phyloP scores from a whole-genome alignment of 768 basidiomycete species.

The Xerocomus potaroensis region DNA sequence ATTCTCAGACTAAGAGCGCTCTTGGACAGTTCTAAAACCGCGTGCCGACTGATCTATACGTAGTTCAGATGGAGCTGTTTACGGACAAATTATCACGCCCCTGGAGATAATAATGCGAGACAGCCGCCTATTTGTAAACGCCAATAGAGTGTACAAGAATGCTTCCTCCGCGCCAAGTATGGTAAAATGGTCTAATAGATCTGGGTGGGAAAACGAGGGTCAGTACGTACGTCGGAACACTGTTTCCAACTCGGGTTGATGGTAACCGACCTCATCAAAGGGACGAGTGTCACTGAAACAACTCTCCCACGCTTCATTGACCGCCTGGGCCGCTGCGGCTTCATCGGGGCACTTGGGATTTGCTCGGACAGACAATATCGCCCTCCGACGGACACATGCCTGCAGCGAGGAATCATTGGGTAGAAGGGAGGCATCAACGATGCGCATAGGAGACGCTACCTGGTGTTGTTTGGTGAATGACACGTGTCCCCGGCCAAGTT shows the following conservation, averaged over 20 bases:
- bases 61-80: neutral
- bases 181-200: conserved; percentile 26
- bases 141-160: neutral
- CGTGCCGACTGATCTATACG: neutral
- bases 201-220: conserved; percentile 24
- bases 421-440: conserved; percentile 7
- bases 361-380: conserved; percentile 71
- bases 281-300: conserved; percentile 94
- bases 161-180: neutral
- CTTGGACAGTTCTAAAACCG: conserved; percentile 11
- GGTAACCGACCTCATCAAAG: conserved; percentile 79
- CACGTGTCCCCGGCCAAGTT: conserved; percentile 71
- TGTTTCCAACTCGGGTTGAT: neutral
- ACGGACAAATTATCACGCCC: neutral
- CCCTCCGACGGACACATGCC: conserved; percentile 89
- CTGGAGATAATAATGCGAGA: neutral
- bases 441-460: conserved; percentile 40
- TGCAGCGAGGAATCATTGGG: conserved; percentile 28
- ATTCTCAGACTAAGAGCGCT: conserved; percentile 12
- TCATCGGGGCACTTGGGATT: conserved; percentile 78
- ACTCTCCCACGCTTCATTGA: conserved; percentile 97
- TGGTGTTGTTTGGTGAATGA: conserved; percentile 93
- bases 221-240: too few species aligned
- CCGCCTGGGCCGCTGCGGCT: conserved; percentile 78
- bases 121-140: neutral